Evolutionary conservation across 192 early-diverging fungal genomes (phyloP).

Genomic region (Entophlyctis luteolus): DNA sequence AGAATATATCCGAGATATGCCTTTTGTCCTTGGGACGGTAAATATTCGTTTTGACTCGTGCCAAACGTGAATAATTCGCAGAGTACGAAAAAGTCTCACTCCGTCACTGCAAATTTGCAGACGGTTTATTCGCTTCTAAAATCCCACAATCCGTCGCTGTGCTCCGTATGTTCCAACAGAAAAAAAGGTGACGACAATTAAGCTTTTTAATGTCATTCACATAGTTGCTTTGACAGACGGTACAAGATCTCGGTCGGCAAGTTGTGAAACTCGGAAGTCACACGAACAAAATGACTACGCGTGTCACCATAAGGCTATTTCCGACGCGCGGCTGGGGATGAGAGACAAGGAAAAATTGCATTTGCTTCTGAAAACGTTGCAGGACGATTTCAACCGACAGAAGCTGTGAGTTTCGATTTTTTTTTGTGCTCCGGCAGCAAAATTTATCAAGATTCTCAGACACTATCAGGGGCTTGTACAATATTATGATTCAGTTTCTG

Average conservation of each 20-base stretch:
- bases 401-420: constrained; percentile 11
- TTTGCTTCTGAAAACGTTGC: constrained; percentile 6
- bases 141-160: constrained; percentile 53
- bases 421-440: neutral
- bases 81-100: constrained; percentile 53
- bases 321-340: constrained; percentile 4
- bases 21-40: constrained; percentile 56
- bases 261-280: neutral
- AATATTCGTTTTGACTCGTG: neutral
- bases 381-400: constrained; percentile 11
- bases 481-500: constrained; percentile 43
- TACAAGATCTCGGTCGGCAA: no score
- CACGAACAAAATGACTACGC: neutral
- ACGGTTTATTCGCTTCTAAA: constrained; percentile 55
- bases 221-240: no score
- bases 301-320: neutral
- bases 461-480: constrained; percentile 44
- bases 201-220: no score
- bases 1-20: constrained; percentile 45
- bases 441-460: constrained; percentile 18
- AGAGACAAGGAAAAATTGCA: constrained; percentile 10
- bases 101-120: constrained; percentile 60
- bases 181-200: constrained; percentile 7
- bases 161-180: constrained; percentile 44
- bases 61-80: constrained; percentile 9